Evolutionary conservation across 352 stramenopile genomes (phyloP), one percentile per base, ranked within the genome.

Genomic region (Globisporangium sylvaticum): DNA sequence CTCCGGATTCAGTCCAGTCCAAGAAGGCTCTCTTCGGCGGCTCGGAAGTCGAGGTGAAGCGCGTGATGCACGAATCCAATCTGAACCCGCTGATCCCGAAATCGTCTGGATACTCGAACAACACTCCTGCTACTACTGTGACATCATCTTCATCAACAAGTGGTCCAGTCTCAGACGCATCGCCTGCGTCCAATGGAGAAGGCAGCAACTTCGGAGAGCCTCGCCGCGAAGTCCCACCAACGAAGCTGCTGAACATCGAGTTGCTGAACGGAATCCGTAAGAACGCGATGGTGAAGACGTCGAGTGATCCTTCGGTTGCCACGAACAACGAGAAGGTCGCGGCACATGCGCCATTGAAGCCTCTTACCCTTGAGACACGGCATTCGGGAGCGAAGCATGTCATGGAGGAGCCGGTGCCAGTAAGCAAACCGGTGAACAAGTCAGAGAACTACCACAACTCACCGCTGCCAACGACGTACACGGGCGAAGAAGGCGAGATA

Each of bases 231-330:
- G 50, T 74, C 42, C 70, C 75, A 29, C 63, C 71, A 39, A 63
- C 63, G 18, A 82, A 81, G 64, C 60, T 81, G 44, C 74, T 79
- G n/a, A 85, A 77, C 37, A 31, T 87, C 24, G 79, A 87, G 25
- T 24, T 69, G 64, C 59, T 74, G 50, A 74, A 58, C 58, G 63
- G 58, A 37, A 66, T 78, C 3, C 79, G 75, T 50, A 87, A 87
- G 64, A 75, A 74, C 24, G 67, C 69, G 18, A 37, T 84, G 24
- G 44, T 68, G 6, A 87, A 84, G 65, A 68, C 71, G 46, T 65
- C 75, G 18, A 82, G 59, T 14, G 79, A 87, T 58, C 69, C 77
- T 14, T 55, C 58, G 31, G 42, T 62, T 32, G 39, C 37, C 6
- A 20, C n/a, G 10, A 64, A 66, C 42, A 71, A 66, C 27, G 66